phyloP scores from a whole-genome alignment of 23 red algal species.

The Gracilariopsis chorda region DNA sequence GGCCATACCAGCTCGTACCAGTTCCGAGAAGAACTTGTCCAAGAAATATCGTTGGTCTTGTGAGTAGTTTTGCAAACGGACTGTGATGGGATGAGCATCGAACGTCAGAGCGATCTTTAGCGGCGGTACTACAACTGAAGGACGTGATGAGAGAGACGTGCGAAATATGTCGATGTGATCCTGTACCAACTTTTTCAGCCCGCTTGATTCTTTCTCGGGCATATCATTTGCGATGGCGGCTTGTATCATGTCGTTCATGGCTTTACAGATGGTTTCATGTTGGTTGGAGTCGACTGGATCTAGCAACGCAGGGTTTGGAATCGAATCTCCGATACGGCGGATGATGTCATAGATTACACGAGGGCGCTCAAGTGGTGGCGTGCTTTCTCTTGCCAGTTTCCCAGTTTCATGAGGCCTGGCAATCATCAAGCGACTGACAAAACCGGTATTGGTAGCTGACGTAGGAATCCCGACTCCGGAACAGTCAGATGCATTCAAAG shows the following conservation, averaged over 20 bases:
- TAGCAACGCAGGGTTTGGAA: not conserved
- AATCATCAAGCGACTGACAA: not conserved
- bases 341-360: not conserved
- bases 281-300: not conserved
- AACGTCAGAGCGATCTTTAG: not conserved
- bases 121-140: not conserved
- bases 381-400: not conserved
- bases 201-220: not conserved
- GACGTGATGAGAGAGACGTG: not conserved
- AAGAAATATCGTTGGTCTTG: not conserved
- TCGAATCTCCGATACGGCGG: not conserved
- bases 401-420: not conserved
- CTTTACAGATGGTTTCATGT: not conserved
- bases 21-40: not conserved
- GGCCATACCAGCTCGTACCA: not conserved
- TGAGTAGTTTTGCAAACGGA: slow-evolving; percentile 7
- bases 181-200: not conserved
- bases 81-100: not conserved
- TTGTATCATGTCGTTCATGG: not conserved
- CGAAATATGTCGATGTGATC: not conserved
- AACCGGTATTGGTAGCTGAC: not conserved
- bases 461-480: not conserved
- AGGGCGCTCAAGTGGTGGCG: not conserved
- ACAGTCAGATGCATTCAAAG: not conserved
- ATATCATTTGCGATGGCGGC: not conserved